A percentile compares a stretch with the other conserved stretches of the same genome.
Evolutionary conservation across 139 green algal species (phyloP).

Genomic region (Mesostigma viride): DNA sequence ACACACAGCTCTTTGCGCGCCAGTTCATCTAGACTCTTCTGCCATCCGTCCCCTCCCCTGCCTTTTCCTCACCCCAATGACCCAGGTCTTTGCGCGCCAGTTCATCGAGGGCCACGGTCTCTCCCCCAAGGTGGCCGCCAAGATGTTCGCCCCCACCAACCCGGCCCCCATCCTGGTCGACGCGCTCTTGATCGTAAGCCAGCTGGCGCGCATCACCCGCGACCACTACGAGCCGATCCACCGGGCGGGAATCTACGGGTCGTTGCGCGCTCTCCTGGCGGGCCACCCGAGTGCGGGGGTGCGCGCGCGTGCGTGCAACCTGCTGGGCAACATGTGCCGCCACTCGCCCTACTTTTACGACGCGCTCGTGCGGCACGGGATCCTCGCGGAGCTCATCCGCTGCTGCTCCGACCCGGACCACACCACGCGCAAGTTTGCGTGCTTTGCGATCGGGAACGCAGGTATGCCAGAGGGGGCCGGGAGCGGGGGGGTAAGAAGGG

Average conservation of each 20-base stretch:
- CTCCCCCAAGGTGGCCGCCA: neutral
- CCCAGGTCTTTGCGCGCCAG: slow-evolving; percentile 13
- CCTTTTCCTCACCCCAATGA: too few relatives aligned
- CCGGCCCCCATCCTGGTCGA: slow-evolving; percentile 30
- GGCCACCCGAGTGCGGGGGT: slow-evolving; percentile 55
- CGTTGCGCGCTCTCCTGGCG: slow-evolving; percentile 40
- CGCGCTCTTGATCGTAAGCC: slow-evolving; percentile 4
- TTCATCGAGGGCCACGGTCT: slow-evolving; percentile 15
- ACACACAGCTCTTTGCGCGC: too few relatives aligned
- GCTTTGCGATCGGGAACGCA: slow-evolving; percentile 73
- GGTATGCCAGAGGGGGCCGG: too few relatives aligned
- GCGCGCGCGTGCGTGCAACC: slow-evolving; percentile 68
- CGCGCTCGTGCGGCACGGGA: slow-evolving; percentile 11
- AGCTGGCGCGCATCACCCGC: slow-evolving; percentile 45
- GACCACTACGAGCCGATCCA: slow-evolving; percentile 49
- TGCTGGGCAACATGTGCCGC: slow-evolving; percentile 90
- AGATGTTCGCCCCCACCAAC: slow-evolving; percentile 15
- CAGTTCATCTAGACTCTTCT: too few relatives aligned
- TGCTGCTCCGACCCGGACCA: slow-evolving; percentile 68
- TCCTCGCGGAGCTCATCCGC: slow-evolving; percentile 67
- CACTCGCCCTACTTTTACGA: slow-evolving; percentile 77
- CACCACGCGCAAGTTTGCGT: slow-evolving; percentile 87
- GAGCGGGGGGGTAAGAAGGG: too few relatives aligned
- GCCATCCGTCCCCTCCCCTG: too few relatives aligned
- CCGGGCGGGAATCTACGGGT: slow-evolving; percentile 36